Base-by-base conservation (phyloP, 116 monocot species). In the Phalaenopsis hybrid region DNA sequence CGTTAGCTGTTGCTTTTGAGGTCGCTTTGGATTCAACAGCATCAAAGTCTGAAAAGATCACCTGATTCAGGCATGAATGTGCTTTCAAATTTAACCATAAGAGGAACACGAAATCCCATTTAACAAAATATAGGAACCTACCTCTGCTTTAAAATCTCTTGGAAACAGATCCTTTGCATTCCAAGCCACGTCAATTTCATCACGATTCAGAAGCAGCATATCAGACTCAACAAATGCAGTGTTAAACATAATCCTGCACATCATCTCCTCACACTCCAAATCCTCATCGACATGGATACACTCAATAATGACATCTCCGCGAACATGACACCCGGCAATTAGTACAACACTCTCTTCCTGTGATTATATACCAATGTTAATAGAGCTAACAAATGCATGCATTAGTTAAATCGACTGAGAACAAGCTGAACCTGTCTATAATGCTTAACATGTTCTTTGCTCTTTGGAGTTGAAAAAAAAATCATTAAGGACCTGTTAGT, bases 171-270 rank as follows among this genome's bases (percentile, higher is more conserved):
- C 85, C 55, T 81, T 90, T 11, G 81, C 79, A 90, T 82, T 88
- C 90, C 92, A 90, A 18, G 81, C 44, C 68, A 88, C 78, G 79
- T 92, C 92, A 82, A 92, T 81, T 25, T 90, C 86, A 75, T 92
- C 92, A 61, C 77, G 86, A 41, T 70, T 88, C 33, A 92, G 52
- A 34, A 59, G 44, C 52, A 92, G 46, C 28, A 80, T 52, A 55
- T 92, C 83, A 9, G 90, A 92, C 57, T 81, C 82, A 43, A 90
- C 58, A 86, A 92, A 92, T 78, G 92, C 82, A 61, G 90, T 92
- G 82, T 92, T 92, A 70, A 92, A 90, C 90, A 88, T 88, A 81
- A 85, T 82, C 81, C 88, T 88, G 74, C 90, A 92, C 85, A 92
- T 92, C 78, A 86, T 83, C 28, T 92, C 86, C 88, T 92, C 86